A percentile compares a stretch with the other conserved stretches of the same genome.
Conservation (phyloP, 306 rosid species). For the Ziziphus jujuba region DNA sequence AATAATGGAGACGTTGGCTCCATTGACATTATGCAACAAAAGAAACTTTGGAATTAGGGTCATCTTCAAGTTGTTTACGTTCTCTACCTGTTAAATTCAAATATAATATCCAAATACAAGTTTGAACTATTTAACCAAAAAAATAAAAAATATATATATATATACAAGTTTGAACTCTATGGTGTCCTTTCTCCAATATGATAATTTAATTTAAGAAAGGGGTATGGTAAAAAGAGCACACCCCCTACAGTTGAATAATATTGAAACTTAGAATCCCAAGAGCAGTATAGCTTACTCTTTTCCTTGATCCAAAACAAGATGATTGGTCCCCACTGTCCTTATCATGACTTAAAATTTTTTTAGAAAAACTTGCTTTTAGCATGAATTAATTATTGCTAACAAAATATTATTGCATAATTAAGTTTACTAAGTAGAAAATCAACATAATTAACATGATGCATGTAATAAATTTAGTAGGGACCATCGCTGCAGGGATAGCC, state of each 20-base stretch:
- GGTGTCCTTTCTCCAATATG: neutral
- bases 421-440: too few relatives aligned
- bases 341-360: neutral
- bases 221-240: neutral
- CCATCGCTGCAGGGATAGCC: too few relatives aligned
- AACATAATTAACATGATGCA: too few relatives aligned
- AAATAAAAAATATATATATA: too few relatives aligned
- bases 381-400: too few relatives aligned
- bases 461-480: too few relatives aligned
- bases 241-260: neutral
- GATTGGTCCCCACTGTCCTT: constrained; percentile 15
- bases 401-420: too few relatives aligned
- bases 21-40: constrained; percentile 24
- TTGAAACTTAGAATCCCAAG: constrained; percentile 18
- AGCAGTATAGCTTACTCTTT: neutral
- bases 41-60: constrained; percentile 34
- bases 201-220: neutral
- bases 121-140: too few relatives aligned
- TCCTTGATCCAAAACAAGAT: constrained; percentile 1
- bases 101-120: constrained; percentile 31
- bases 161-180: constrained; percentile 7
- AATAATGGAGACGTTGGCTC: constrained; percentile 26
- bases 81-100: constrained; percentile 44
- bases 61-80: constrained; percentile 34
- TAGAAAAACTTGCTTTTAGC: too few relatives aligned